Base-by-base conservation (phyloP, 495 filamentous ascomycete genomes). In the Penicillium coffeae region DNA sequence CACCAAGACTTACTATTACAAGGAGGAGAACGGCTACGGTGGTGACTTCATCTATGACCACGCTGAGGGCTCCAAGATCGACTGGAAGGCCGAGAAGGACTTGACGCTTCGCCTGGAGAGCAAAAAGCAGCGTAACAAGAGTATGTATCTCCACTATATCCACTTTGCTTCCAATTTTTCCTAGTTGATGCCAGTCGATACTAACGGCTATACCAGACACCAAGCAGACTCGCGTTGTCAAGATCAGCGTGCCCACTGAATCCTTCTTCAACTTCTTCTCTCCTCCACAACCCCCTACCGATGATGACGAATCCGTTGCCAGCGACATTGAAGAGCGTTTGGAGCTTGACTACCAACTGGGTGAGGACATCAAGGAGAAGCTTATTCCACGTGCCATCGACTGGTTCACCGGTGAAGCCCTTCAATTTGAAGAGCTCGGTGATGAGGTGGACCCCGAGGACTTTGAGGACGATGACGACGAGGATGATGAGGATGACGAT, bases 221-320 rank as follows among this genome's bases (percentile, higher is more conserved):
- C 39, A 97, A 97, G 80, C 94, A 99, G 69, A 97, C 93, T 50
- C 89, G 94, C 51, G 84, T 99, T 56, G 89, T 99, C 54, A 97
- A 96, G 84, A 95, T 95, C 76, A 96, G 90, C 13, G 92, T 97
- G 34, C 94, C 94, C 2, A 96, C 90, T 32, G 93, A 96, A 66
- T 96, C 92, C 8, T 99, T 99, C 80, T 99, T 99, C 83, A 97
- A 96, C 79, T 99, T 99, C 83, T 98, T 99, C 78, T 87, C 87
- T 27, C 94, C 93, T 5, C 94, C 94, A 2, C 88, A 89, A 71
- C 85, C 89, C 42, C 94, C 91, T 3, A 76, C 73, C 33, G 84
- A 84, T 38, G 82, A 83, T 36, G 80, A 84, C 45, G 86, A 90
- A 44, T 90, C 95, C 51, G 82, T 86, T 45, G 79, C 85, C 30